Conservation (phyloP, 352 stramenopile species). For the Phytophthora uliginosa region DNA sequence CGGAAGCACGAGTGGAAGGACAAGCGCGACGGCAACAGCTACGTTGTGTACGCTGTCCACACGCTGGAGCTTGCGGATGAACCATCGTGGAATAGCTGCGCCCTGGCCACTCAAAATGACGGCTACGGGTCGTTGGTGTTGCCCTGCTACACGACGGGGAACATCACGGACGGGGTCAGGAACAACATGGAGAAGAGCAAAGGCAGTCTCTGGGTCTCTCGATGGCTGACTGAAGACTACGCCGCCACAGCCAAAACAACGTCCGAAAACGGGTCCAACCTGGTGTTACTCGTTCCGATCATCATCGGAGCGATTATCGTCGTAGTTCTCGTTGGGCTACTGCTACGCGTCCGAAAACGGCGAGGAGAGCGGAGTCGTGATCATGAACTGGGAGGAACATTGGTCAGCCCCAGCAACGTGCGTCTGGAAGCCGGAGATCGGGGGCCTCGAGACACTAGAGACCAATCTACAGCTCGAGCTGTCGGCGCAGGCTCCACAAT, state of each 20-base stretch:
- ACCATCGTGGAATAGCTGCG: conserved; percentile 29
- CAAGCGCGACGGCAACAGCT: conserved; percentile 6
- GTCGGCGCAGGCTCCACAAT: neutral
- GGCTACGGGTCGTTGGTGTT: conserved; percentile 38
- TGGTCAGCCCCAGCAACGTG: neutral
- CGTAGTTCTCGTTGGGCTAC: conserved; percentile 3
- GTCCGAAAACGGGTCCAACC: conserved; percentile 6
- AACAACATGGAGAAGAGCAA: conserved; percentile 10
- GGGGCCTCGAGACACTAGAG: neutral
- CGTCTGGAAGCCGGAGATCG: neutral
- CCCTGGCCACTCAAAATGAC: conserved; percentile 1
- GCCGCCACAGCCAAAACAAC: neutral
- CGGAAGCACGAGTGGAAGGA: conserved; percentile 27
- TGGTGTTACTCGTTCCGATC: conserved; percentile 28
- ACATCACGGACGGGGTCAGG: conserved; percentile 12
- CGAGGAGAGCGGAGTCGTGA: neutral
- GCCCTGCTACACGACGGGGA: conserved; percentile 26
- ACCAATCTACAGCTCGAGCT: neutral
- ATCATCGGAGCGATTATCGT: conserved; percentile 6
- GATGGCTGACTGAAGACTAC: conserved; percentile 36
- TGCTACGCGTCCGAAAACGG: conserved; percentile 10
- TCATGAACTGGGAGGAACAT: neutral
- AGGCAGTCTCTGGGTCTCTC: conserved; percentile 24
- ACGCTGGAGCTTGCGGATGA: conserved; percentile 21
- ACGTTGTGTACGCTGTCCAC: conserved; percentile 23